Base-by-base conservation (phyloP, 495 filamentous ascomycete species). In the Gamarada debralockiae region DNA sequence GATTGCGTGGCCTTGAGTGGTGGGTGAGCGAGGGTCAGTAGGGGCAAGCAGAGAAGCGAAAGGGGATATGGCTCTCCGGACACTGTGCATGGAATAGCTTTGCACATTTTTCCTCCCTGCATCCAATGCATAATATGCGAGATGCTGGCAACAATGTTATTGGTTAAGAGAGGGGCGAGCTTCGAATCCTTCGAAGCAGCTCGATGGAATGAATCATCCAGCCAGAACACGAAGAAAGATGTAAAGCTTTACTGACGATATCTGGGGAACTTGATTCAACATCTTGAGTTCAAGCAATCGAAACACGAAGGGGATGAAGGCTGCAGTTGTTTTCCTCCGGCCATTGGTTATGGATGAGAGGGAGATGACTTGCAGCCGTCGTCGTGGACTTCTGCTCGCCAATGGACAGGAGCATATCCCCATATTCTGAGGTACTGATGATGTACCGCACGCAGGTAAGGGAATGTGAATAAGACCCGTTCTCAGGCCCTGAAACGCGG, bases 401-500 rank as follows among this genome's bases (percentile, higher is more conserved):
- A 46, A 18, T 46, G 20, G 22, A 27, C n/a, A 46, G 25, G 43
- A n/a, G 14, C 3, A 33, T 37, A 29, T 12, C 44, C 13, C 13
- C 17, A 38, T 24, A 49, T 17, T 37, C 17, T 38, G 17, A 43
- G 13, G 44, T 24, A 44, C n/a, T n/a, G n/a, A n/a, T n/a, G n/a
- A n/a, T n/a, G n/a, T n/a, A n/a, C n/a, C n/a, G n/a, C n/a, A n/a
- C n/a, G n/a, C n/a, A n/a, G n/a, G n/a, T n/a, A n/a, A n/a, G n/a
- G n/a, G n/a, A n/a, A n/a, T n/a, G n/a, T n/a, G n/a, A n/a, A n/a
- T n/a, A n/a, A n/a, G n/a, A n/a, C n/a, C n/a, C n/a, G n/a, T n/a
- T n/a, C n/a, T n/a, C n/a, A n/a, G n/a, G n/a, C 27, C 21, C 37
- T 55, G 52, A 55, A 55, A 55, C 52, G 48, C 34, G 52, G 52